Percentiles rank a stretch among this genome's conserved stretches.
Conservation (phyloP, 306 rosid species). For the Trifolium repens region DNA sequence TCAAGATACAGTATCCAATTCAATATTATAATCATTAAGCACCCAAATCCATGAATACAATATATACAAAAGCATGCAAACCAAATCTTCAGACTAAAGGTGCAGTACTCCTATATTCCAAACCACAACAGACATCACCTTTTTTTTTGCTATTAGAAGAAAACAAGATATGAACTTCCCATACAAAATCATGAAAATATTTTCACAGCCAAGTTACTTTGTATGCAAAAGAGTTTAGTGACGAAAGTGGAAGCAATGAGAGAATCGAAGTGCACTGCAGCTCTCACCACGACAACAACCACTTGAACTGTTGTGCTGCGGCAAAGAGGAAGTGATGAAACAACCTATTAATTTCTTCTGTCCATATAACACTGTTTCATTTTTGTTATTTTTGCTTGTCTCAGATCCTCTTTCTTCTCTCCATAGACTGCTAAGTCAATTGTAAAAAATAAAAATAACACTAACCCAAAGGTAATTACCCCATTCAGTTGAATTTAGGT, state of each 20-base stretch:
- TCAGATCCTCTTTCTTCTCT: neutral
- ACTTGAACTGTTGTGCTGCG: neutral
- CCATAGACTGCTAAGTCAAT: neutral
- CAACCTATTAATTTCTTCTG: constrained; percentile 27
- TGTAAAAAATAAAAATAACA: neutral
- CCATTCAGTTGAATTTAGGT: constrained; percentile 16
- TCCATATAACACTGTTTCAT: constrained; percentile 7
- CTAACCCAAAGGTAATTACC: neutral
- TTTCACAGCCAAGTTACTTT: neutral
- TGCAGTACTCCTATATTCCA: constrained; percentile 13
- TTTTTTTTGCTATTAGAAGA: constrained; percentile 31
- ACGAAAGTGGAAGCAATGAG: neutral
- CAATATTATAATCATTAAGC: constrained; percentile 17
- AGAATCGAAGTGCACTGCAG: neutral
- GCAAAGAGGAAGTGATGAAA: constrained; percentile 14
- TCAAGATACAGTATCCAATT: constrained; percentile 3
- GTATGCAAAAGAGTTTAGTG: neutral
- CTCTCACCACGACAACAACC: neutral
- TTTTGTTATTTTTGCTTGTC: constrained; percentile 2
- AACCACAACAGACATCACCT: constrained; percentile 3
- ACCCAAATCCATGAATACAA: constrained; percentile 6
- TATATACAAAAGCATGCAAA: constrained; percentile 29
- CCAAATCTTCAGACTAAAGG: constrained; percentile 15
- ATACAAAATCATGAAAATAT: neutral
- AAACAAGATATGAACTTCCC: neutral